Conservation (phyloP, 2,329 filamentous ascomycete species). For the Laburnicola sp. region DNA sequence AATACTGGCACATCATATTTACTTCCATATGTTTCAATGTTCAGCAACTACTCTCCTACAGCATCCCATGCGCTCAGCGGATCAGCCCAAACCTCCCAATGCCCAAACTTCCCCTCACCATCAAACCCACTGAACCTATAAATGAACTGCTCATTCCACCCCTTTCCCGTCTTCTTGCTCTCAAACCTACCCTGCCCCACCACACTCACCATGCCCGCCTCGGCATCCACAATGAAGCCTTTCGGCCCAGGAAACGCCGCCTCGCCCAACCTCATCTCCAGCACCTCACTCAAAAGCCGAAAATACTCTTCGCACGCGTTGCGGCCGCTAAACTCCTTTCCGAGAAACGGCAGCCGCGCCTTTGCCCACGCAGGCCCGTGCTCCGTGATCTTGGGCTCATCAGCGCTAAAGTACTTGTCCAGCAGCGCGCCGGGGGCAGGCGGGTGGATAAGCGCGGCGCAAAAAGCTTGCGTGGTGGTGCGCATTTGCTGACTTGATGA, state of each 20-base stretch:
- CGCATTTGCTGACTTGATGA: too few relatives aligned
- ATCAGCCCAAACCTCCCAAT: constrained; percentile 53
- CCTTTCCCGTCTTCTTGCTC: constrained; percentile 45
- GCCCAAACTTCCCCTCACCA: constrained; percentile 44
- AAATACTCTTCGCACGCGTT: constrained; percentile 48
- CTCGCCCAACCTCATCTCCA: constrained; percentile 37
- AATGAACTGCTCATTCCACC: constrained; percentile 48
- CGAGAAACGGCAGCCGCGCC: constrained; percentile 46
- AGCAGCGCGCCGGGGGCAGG: constrained; percentile 32
- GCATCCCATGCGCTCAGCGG: constrained; percentile 49
- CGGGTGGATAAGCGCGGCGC: constrained; percentile 31
- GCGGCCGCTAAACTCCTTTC: constrained; percentile 40
- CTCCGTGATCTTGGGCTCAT: constrained; percentile 45
- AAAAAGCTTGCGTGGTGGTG: constrained; percentile 31
- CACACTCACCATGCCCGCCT: constrained; percentile 42
- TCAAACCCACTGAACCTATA: constrained; percentile 48
- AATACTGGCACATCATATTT: background rate
- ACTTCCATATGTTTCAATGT: background rate
- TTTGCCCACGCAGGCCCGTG: constrained; percentile 47
- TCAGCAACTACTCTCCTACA: constrained; percentile 26
- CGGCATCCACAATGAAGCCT: constrained; percentile 44
- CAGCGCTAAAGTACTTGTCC: constrained; percentile 29
- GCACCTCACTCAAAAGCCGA: constrained; percentile 33
- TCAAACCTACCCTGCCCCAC: constrained; percentile 41
- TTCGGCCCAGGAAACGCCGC: constrained; percentile 40